Conservation (phyloP, 2,329 filamentous ascomycete genomes). For the Diaporthe eres region DNA sequence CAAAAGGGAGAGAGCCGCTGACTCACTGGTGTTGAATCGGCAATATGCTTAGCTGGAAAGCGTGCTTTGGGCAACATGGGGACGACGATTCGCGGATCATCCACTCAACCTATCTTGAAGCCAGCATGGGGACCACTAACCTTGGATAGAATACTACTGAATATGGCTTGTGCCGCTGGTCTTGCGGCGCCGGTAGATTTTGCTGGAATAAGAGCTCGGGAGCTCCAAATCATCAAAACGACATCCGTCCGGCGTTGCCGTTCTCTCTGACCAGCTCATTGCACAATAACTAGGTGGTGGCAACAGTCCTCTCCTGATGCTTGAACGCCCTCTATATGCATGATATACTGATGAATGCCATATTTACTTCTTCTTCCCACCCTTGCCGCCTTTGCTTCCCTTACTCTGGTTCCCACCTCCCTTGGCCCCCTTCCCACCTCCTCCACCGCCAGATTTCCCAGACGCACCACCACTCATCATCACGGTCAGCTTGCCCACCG, state of each 20-base stretch:
- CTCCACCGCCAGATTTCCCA: constrained; percentile 58
- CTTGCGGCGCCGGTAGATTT: background rate
- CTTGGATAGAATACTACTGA: background rate
- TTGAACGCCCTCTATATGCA: constrained; percentile 4
- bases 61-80: too few relatives aligned
- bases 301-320: background rate
- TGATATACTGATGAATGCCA: background rate
- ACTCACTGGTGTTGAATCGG: too few relatives aligned
- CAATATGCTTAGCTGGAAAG: too few relatives aligned
- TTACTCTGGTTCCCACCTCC: constrained; percentile 50
- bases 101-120: background rate
- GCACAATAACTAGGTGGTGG: background rate
- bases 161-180: background rate
- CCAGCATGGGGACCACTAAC: background rate
- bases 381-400: constrained; percentile 55
- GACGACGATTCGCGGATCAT: too few relatives aligned
- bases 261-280: background rate
- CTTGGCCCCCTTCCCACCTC: constrained; percentile 54
- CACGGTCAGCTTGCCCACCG: constrained; percentile 84
- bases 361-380: constrained; percentile 58
- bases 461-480: constrained; percentile 76
- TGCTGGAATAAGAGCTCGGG: background rate
- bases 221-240: background rate
- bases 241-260: background rate
- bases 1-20: too few relatives aligned